A percentile compares a stretch with the other conserved stretches of the same genome.
These are phyloP conservation scores for Prunus mume DNA, from an alignment of 306 rosid species.

Conservation along the genomic window DNA sequence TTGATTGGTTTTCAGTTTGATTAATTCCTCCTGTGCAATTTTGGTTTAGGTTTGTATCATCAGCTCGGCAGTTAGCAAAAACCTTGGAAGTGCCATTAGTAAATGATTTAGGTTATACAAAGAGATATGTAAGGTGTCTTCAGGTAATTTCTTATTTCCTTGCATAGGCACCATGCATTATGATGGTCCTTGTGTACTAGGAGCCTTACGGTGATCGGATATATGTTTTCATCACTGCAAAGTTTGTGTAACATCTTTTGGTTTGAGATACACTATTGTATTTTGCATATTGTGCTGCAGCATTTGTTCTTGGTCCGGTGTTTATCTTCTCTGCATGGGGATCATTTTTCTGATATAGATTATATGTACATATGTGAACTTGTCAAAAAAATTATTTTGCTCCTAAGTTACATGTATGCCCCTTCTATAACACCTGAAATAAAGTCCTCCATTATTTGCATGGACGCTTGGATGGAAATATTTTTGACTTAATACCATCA, in stretches of 20 bases:
- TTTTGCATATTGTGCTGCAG: no score
- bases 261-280: neutral
- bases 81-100: conserved; percentile 98
- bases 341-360: neutral
- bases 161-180: neutral
- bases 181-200: neutral
- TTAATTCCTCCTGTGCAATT: conserved; percentile 6
- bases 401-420: neutral
- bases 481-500: neutral
- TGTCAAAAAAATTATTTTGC: no score
- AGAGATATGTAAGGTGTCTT: conserved; percentile 96
- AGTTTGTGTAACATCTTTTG: neutral
- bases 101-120: conserved; percentile 98
- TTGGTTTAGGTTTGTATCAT: conserved; percentile 76
- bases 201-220: neutral
- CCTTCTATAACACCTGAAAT: neutral
- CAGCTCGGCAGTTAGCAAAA: conserved; percentile 93
- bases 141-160: conserved; percentile 57
- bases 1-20: neutral
- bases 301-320: neutral
- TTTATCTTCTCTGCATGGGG: neutral
- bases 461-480: neutral
- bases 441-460: neutral
- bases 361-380: neutral
- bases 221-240: neutral